Base-by-base conservation (phyloP, 2,329 filamentous ascomycete species). In the Penicillium psychrosexuale region DNA sequence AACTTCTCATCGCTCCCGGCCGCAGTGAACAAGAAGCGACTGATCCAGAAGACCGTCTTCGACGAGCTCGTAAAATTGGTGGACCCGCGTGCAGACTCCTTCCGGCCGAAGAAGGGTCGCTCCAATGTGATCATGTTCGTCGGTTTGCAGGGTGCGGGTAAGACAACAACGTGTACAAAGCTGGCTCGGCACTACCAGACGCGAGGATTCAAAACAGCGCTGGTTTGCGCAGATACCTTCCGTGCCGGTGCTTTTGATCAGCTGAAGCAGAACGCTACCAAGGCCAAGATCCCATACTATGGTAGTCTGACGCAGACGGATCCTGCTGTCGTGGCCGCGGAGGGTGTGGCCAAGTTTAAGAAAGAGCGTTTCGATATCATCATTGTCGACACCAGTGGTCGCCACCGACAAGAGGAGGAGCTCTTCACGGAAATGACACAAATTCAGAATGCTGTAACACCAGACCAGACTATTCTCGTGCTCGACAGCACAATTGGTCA, bases 81-180 rank as follows among this genome's bases (percentile, higher is more conserved):
- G 64, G 91, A 99, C 68, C 94, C 94, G 27, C 93, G 97, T 75
- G 88, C 90, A 66, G 92, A 96, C 63, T 88, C 93, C 0, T 99
- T 96, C 81, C 94, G 95, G 73, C 92, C 93, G 22, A 96, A 95
- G 79, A 99, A 97, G 78, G 91, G 92, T 62, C 94, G 91, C 73
- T 82, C 88, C 60, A 99, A 97, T 74, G 90, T 99, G 70, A 97
- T 99, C 75, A 99, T 99, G 94, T 97, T 99, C 73, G 94, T 99
- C 60, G 94, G 94, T 77, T 82, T 99, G 46, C 94, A 99, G 76
- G 94, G 94, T 80, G 91, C 93, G 5, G 94, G 94, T 74, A 99
- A 99, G 77, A 99, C 94, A 24, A 99, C 94, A 1, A 95, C 93
- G 12, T 97, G 94, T 82, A 99, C 94, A 38, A 99, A 99, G 77